Percentiles rank a stretch among this genome's conserved stretches.
phyloP scores from a whole-genome alignment of 768 basidiomycete species.

The Xerocomus spinulosus region DNA sequence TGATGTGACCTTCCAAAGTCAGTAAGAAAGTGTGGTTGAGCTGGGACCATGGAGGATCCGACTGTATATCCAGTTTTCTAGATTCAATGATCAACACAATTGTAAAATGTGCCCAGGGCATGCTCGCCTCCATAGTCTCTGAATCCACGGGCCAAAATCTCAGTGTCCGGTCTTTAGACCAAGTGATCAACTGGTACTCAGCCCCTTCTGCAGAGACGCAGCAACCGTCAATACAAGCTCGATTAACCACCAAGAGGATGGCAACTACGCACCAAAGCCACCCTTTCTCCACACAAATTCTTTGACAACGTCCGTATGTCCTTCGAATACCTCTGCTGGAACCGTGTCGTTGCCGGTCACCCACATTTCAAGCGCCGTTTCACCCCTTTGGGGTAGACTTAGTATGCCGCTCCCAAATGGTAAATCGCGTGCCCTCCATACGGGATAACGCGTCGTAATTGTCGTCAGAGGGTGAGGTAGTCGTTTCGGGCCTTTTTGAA shows the following conservation, averaged over 20 bases:
- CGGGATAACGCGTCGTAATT: conserved; percentile 79
- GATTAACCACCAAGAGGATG: not conserved
- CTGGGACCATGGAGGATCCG: conserved; percentile 23
- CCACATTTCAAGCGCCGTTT: conserved; percentile 84
- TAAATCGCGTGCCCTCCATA: conserved; percentile 89
- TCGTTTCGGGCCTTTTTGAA: conserved; percentile 8
- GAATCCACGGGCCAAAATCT: conserved; percentile 84
- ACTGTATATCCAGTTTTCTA: conserved; percentile 49
- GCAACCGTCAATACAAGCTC: not conserved
- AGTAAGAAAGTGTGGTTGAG: conserved; percentile 20
- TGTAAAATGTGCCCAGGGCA: not conserved
- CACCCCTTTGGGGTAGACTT: conserved; percentile 83
- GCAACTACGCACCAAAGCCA: conserved; percentile 40
- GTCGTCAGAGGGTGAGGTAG: conserved; percentile 39
- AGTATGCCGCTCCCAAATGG: conserved; percentile 90
- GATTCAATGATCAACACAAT: conserved; percentile 8
- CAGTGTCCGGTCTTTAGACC: conserved; percentile 89
- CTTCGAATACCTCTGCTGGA: conserved; percentile 75
- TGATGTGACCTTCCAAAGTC: conserved; percentile 25
- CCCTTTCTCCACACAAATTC: conserved; percentile 95
- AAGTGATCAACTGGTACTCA: conserved; percentile 62
- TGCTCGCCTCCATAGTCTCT: conserved; percentile 60
- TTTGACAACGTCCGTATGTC: conserved; percentile 90
- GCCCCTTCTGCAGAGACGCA: conserved; percentile 38
- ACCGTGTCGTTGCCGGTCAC: conserved; percentile 27